Evolutionary conservation across 2,329 filamentous ascomycete species (phyloP), one percentile per base, ranked within the genome.

Genomic region (Akanthomyces lecanii): DNA sequence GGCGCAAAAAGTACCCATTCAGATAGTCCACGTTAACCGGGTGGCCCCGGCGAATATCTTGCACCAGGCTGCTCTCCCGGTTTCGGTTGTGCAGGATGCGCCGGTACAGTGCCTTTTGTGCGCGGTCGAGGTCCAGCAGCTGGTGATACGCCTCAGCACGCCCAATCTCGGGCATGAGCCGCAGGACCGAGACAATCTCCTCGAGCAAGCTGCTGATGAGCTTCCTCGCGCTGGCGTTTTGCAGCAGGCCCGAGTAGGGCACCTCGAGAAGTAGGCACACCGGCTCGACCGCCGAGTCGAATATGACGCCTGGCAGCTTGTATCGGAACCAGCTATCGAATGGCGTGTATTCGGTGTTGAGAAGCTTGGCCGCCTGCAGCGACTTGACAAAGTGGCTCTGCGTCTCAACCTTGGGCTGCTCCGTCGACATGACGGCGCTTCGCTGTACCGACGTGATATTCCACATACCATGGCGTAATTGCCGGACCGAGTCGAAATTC

Each of bases 1-100:
- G 83, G 57, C 79, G 82, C 38, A 96, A 81, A 64, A 99, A 89
- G 77, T 94, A 99, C 0, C 93, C 94, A 72, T 96, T 97, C 68
- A 94, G 84, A 70, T 89, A 96, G 52, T 93, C 85, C 47, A 97
- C 84, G 69, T 97, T 92, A 0, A 91, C 92, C 63, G 80, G 76
- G 65, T 78, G 77, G 1, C 90, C 89, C 1, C 76, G 73, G 12
- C 84, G 77, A 14, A 93, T 78, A 69, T 89, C 85, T 60, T 83
- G 81, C 6, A 90, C 77, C 86, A 96, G 92, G 23, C 80, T 82
- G 69, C 86, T 90, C 48, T 74, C 69, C 10, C 75, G 74, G 6
- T 81, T 77, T 58, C 87, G 85, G 62, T 82, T 76, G 30, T 68
- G 72, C 21, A 69, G 64, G 21, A 77, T 75, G 23, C 69, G 67